phyloP scores from a whole-genome alignment of 2,329 filamentous ascomycete genomes.

The Thielaviopsis euricoi region DNA sequence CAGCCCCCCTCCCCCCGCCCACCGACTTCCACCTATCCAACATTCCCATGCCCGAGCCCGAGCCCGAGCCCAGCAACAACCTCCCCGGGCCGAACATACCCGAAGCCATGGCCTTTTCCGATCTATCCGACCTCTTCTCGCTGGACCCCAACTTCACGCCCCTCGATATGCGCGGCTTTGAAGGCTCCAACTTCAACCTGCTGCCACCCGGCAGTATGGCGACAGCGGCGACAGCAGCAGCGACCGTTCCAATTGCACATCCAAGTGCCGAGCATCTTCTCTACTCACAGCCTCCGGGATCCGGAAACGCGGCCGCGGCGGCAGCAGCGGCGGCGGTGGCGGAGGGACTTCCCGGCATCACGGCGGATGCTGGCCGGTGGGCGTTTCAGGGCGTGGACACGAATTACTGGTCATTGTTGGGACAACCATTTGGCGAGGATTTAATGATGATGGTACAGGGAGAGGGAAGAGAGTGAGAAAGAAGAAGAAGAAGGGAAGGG shows the following conservation, averaged over 20 bases:
- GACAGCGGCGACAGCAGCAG: background rate
- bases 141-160: slow-evolving; percentile 8
- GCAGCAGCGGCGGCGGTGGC: too few relatives aligned
- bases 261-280: background rate
- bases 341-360: slow-evolving; percentile 15
- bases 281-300: too few relatives aligned
- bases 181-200: slow-evolving; percentile 12
- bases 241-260: background rate
- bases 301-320: too few relatives aligned
- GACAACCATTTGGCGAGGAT: slow-evolving; percentile 9
- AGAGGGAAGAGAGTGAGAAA: background rate
- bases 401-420: slow-evolving; percentile 21
- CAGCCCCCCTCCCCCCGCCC: too few relatives aligned
- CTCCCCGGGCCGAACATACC: background rate
- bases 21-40: too few relatives aligned
- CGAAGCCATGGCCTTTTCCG: background rate
- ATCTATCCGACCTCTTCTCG: slow-evolving; percentile 7
- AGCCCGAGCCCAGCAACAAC: background rate
- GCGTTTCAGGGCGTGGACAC: slow-evolving; percentile 25
- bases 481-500: background rate
- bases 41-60: too few relatives aligned
- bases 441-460: background rate
- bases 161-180: slow-evolving; percentile 5
- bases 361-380: slow-evolving; percentile 23
- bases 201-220: background rate